Evolutionary conservation across 2,329 filamentous ascomycete species (phyloP).

Genomic region (Rhytidhysteron rufulum): DNA sequence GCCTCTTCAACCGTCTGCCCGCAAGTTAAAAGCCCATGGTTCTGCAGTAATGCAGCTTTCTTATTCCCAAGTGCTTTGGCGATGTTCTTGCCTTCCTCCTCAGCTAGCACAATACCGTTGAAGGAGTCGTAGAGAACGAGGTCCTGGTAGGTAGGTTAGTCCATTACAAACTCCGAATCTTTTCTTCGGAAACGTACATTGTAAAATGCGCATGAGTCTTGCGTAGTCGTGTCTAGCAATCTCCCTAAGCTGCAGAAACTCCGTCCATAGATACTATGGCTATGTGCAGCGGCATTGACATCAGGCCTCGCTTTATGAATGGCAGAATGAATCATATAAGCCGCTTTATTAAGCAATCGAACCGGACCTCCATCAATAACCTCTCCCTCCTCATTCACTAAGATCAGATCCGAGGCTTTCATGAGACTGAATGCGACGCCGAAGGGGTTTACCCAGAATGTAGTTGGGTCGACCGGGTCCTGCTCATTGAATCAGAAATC

Average conservation of each 20-base stretch:
- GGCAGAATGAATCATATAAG: conserved; percentile 59
- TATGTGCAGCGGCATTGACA: conserved; percentile 56
- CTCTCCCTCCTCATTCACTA: conserved; percentile 57
- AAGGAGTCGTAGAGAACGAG: conserved; percentile 51
- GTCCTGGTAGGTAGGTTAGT: conserved; percentile 49
- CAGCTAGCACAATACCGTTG: conserved; percentile 51
- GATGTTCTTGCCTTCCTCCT: conserved; percentile 52
- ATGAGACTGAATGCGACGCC: conserved; percentile 60
- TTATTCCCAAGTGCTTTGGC: conserved; percentile 45
- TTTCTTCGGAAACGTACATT: conserved; percentile 23
- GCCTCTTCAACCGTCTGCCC: conserved; percentile 49
- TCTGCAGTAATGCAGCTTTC: conserved; percentile 52
- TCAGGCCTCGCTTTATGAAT: conserved; percentile 58
- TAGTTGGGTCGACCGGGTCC: conserved; percentile 56
- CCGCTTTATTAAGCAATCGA: conserved; percentile 40
- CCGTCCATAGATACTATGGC: conserved; percentile 56
- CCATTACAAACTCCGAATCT: neutral
- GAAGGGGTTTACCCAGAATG: conserved; percentile 67
- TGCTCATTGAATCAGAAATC: conserved; percentile 5
- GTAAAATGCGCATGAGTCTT: conserved; percentile 54
- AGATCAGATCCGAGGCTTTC: conserved; percentile 64
- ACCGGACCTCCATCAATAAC: conserved; percentile 59
- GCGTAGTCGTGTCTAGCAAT: conserved; percentile 56
- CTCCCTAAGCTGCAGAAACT: conserved; percentile 61
- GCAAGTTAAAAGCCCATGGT: conserved; percentile 52